Conservation (phyloP, 345 rosid species). For the Boechera stricta region DNA sequence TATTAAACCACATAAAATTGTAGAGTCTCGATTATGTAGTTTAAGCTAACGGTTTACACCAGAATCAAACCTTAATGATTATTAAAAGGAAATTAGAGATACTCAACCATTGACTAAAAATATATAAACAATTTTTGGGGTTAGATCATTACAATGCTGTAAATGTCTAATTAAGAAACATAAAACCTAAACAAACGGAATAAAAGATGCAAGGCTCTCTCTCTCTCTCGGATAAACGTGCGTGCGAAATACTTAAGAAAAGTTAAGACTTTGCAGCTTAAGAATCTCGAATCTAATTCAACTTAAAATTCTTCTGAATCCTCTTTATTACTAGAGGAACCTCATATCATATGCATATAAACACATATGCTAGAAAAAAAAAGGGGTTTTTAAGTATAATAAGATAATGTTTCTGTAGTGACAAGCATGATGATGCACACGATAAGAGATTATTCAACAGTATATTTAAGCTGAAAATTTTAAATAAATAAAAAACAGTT, state of each 20-base stretch:
- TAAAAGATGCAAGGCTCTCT: too few species aligned
- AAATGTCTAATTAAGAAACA: not conserved
- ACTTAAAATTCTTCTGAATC: constrained; percentile 8
- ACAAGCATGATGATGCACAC: constrained; percentile 44
- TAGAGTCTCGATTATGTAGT: not conserved
- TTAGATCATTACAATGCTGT: constrained; percentile 10
- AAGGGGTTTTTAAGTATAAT: not conserved
- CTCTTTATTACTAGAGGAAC: not conserved
- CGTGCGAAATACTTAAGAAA: not conserved
- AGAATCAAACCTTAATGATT: not conserved
- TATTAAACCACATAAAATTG: too few species aligned
- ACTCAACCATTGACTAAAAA: constrained; percentile 13
- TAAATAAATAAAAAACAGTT: constrained; percentile 37
- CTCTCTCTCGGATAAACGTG: too few species aligned
- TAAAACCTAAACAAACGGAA: too few species aligned
- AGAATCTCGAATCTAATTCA: constrained; percentile 9
- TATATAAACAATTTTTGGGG: not conserved
- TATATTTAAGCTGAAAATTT: constrained; percentile 31
- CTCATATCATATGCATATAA: not conserved
- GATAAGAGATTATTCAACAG: constrained; percentile 41
- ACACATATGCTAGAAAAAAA: constrained; percentile 3
- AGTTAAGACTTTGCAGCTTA: not conserved
- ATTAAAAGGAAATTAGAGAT: not conserved
- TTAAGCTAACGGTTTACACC: not conserved
- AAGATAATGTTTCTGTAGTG: constrained; percentile 39